A percentile compares a stretch with the other conserved stretches of the same genome.
phyloP scores from a whole-genome alignment of 345 rosid species.

The Orychophragmus violaceus region DNA sequence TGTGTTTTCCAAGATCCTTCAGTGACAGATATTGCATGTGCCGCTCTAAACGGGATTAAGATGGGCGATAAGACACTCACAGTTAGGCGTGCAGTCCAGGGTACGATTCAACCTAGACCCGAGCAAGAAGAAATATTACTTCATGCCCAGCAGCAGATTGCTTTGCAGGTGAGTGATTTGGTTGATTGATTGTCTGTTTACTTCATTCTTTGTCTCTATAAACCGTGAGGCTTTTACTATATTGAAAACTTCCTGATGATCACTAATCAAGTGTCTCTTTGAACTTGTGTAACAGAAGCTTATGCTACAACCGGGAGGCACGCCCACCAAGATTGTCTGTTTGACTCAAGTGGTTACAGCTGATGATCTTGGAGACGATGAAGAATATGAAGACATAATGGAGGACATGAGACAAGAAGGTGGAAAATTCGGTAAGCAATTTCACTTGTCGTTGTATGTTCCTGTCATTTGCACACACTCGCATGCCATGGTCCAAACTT shows the following conservation, averaged over 20 bases:
- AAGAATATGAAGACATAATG: conserved; percentile 85
- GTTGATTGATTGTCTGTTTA: too few species aligned
- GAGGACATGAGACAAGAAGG: conserved; percentile 92
- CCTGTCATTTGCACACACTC: conserved; percentile 32
- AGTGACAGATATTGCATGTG: conserved; percentile 96
- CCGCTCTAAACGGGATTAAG: conserved; percentile 90
- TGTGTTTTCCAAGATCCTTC: conserved; percentile 91
- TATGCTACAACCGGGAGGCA: conserved; percentile 66
- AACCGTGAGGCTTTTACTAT: too few species aligned
- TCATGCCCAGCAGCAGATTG: not conserved
- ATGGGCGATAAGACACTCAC: conserved; percentile 98
- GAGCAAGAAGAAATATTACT: conserved; percentile 83
- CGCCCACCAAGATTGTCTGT: conserved; percentile 78
- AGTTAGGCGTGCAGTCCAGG: conserved; percentile 92
- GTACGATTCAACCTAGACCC: conserved; percentile 79
- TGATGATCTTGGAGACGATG: conserved; percentile 78
- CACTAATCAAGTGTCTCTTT: not conserved
- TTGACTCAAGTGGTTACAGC: conserved; percentile 76
- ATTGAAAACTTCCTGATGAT: not conserved
- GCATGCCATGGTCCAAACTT: not conserved
- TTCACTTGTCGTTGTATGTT: conserved; percentile 31
- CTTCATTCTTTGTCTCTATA: too few species aligned
- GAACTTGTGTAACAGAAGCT: conserved; percentile 48
- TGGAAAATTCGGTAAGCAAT: conserved; percentile 58
- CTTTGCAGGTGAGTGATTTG: not conserved